Base-by-base conservation (phyloP, 805 yeast species). In the Citeromyces matritensis region DNA sequence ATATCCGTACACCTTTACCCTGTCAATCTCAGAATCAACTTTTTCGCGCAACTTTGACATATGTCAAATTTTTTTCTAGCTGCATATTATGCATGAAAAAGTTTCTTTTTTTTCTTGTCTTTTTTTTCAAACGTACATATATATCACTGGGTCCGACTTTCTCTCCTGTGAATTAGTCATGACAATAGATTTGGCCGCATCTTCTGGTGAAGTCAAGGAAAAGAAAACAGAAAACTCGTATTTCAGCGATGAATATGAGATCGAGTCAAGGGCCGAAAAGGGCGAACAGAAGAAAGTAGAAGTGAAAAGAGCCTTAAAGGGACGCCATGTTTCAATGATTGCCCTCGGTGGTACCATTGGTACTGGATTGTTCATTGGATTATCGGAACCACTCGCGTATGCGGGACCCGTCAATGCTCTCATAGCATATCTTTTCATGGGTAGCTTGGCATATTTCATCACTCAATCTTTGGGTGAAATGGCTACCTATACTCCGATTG, bases 291-390 rank as follows among this genome's bases (percentile, higher is more conserved):
- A 47, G 24, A 53, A 55, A 15, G 52, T 59, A 2, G 63, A 68
- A 42, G 74, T 71, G 35, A 65, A 67, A 42, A 58, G 84, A 47
- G 65, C 61, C 29, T 53, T 78, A 35, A 71, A 74, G 47, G 68
- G 73, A 14, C 60, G 86, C 44, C 84, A 75, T 42, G 66, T 77
- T 31, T 62, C 77, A 23, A 76, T 78, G 83, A 69, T 78, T 42
- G 83, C 85, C 30, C 58, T 78, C 11, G 86, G 85, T 38, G 85
- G 85, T 39, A 73, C 85, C 23, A 75, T 78, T 38, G 86, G 85
- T 43, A 76, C 85, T 3, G 85, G 86, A 48, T 58, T 77, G 27
- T 75, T 78, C 57, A 70, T 78, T 30, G 73, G 80, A 47, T 65
- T 76, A 25, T 60, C 73, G 5, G 45, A 62, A 4, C 72, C 81